phyloP scores from a whole-genome alignment of 2,329 filamentous ascomycete species.

The Cordyceps cicadae region DNA sequence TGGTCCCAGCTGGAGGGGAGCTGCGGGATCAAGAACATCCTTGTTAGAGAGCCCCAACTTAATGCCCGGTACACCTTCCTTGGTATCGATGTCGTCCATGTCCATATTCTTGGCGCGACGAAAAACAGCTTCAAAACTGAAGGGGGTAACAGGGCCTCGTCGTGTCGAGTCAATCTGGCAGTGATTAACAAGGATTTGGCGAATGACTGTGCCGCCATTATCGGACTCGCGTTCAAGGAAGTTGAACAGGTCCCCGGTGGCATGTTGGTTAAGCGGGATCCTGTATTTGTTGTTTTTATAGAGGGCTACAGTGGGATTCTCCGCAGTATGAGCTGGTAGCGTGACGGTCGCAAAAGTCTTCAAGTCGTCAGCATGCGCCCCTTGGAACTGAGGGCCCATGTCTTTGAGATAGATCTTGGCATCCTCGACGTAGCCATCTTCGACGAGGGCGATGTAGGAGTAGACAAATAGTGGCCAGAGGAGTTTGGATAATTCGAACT shows the following conservation, averaged over 20 bases:
- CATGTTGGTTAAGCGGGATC: conserved; percentile 77
- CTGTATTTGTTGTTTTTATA: conserved; percentile 85
- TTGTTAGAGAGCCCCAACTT: conserved; percentile 55
- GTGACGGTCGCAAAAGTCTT: conserved; percentile 65
- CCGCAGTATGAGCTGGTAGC: conserved; percentile 67
- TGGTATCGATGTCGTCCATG: conserved; percentile 53
- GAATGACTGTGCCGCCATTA: conserved; percentile 69
- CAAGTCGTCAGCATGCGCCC: conserved; percentile 72
- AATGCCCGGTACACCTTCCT: conserved; percentile 55
- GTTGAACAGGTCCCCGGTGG: conserved; percentile 74
- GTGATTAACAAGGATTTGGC: conserved; percentile 58
- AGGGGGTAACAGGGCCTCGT: conserved; percentile 56
- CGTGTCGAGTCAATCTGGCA: conserved; percentile 51
- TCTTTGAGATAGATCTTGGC: conserved; percentile 64
- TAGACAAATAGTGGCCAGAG: conserved; percentile 94
- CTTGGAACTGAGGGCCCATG: conserved; percentile 62
- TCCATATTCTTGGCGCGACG: conserved; percentile 51
- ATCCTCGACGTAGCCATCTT: conserved; percentile 62
- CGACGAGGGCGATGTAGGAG: conserved; percentile 74
- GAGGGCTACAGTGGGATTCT: conserved; percentile 68
- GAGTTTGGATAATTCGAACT: conserved; percentile 81
- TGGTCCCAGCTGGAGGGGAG: conserved; percentile 65
- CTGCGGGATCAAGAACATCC: conserved; percentile 48
- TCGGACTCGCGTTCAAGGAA: conserved; percentile 83
- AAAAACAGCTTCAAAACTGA: conserved; percentile 53